A percentile compares a stretch with the other conserved stretches of the same genome.
Conservation (phyloP, 805 yeast genomes). For the Cyberlindnera subsufficiens region DNA sequence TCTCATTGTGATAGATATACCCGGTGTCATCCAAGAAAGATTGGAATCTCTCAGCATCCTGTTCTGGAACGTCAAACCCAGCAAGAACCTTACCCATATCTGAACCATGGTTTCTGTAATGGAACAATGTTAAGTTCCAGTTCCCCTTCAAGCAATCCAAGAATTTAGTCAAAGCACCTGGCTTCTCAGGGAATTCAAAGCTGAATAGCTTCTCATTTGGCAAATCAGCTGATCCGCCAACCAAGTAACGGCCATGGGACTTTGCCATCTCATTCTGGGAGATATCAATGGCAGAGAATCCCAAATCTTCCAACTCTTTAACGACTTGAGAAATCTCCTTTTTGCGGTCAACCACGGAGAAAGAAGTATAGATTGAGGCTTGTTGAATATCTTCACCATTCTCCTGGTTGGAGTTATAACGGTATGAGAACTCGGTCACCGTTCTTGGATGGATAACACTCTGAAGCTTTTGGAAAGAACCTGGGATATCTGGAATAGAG, state of each 20-base stretch:
- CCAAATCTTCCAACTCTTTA: slow-evolving; percentile 50
- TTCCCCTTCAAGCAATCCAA: slow-evolving; percentile 61
- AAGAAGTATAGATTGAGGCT: slow-evolving; percentile 86
- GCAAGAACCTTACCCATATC: slow-evolving; percentile 91
- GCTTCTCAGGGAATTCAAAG: slow-evolving; percentile 96
- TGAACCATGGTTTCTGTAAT: slow-evolving; percentile 94
- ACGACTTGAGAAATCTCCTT: slow-evolving; percentile 66
- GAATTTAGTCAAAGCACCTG: slow-evolving; percentile 86
- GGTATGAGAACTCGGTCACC: slow-evolving; percentile 91
- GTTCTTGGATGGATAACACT: slow-evolving; percentile 77
- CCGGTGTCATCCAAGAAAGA: slow-evolving; percentile 66
- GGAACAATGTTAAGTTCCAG: slow-evolving; percentile 94
- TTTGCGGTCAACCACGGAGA: slow-evolving; percentile 71
- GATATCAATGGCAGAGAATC: slow-evolving; percentile 75
- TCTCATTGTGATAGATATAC: slow-evolving; percentile 74
- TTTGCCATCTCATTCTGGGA: slow-evolving; percentile 94
- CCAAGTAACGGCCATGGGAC: slow-evolving; percentile 91
- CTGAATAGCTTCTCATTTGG: slow-evolving; percentile 71
- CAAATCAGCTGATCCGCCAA: slow-evolving; percentile 81
- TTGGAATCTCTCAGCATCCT: slow-evolving; percentile 59
- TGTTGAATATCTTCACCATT: slow-evolving; percentile 22
- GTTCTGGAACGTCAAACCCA: slow-evolving; percentile 79
- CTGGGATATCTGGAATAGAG: slow-evolving; percentile 89
- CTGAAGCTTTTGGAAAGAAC: slow-evolving; percentile 78
- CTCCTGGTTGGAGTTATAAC: slow-evolving; percentile 48